Evolutionary conservation across 768 basidiomycete species (phyloP), one percentile per base, ranked within the genome.

Genomic region (Auriculariales sp.): DNA sequence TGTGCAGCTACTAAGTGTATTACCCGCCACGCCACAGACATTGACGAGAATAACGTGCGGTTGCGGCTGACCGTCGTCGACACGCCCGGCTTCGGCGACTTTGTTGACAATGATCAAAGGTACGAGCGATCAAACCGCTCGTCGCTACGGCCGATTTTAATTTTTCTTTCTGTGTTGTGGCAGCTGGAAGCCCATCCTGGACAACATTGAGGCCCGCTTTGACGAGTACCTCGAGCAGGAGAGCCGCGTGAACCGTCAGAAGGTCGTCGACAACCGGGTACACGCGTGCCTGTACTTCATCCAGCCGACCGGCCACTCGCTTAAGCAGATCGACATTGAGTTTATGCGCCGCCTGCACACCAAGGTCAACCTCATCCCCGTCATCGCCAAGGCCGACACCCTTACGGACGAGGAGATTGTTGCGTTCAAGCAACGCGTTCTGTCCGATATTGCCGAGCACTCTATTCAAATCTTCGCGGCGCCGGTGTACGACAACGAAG

Each of bases 281-380:
- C 95, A 99, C 64, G 95, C 95, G 14, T 98, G 95, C 66, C 74
- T 99, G 51, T 99, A 99, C 73, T 99, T 99, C 66, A 93, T 99
- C 56, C 92, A 98, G 62, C 91, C 95, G 30, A 98, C 94, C 1
- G 94, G 95, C 53, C 95, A 99, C 65, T 83, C 93, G 90, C 74
- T 99, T 59, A 97, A 97, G 69, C 92, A 92, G 54, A 85, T 99
- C 60, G 95, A 99, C 65, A 87, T 99, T 53, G 95, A 98, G 66
- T 95, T 97, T 68, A 98, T 99, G 95, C 83, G 91, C 56, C 77
- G 92, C 57, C 78, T 99, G 33, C 93, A 97, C 66, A 91, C 85
- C 57, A 90, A 87, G 65, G 95, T 99, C 69, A 99, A 99, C 71
- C 71, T 99, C 58, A 98, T 99, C 57, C 95, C 95, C 50, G 79